These are phyloP conservation scores for Phytopythium delawarense DNA, from an alignment of 352 stramenopile genomes.

Conservation along the genomic window DNA sequence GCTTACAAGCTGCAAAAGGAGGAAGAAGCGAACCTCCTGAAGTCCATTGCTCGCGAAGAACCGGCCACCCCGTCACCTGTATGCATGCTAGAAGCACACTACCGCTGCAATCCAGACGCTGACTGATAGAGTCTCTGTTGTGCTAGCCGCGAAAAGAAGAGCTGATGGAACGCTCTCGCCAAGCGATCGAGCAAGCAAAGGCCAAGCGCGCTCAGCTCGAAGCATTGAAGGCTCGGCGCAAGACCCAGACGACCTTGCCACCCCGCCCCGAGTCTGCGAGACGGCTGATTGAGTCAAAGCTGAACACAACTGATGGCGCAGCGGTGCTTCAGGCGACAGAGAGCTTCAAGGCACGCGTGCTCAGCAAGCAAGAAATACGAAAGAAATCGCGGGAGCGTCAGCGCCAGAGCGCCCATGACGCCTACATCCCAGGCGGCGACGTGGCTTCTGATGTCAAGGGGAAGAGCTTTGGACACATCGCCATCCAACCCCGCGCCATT, in stretches of 20 bases:
- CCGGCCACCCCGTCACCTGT: conserved; percentile 26
- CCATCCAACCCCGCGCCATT: conserved; percentile 56
- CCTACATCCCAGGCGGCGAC: conserved; percentile 42
- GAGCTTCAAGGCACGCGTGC: conserved; percentile 41
- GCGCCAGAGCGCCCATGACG: conserved; percentile 47
- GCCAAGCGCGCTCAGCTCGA: conserved; percentile 43
- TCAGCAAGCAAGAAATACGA: conserved; percentile 45
- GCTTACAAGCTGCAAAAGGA: conserved; percentile 79
- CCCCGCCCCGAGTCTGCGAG: conserved; percentile 30
- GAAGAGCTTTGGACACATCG: conserved; percentile 65
- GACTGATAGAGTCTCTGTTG: neutral
- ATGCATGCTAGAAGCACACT: neutral
- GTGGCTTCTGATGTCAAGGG: conserved; percentile 50
- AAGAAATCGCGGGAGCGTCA: conserved; percentile 27
- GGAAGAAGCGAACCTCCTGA: conserved; percentile 36
- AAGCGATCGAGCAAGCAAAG: conserved; percentile 55
- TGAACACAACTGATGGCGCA: conserved; percentile 7
- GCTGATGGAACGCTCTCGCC: conserved; percentile 41
- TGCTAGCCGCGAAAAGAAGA: conserved; percentile 38
- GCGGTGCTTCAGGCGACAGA: conserved; percentile 42
- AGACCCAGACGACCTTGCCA: conserved; percentile 34
- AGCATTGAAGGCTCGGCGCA: conserved; percentile 28
- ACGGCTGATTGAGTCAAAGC: conserved; percentile 6
- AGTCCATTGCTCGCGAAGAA: conserved; percentile 9
- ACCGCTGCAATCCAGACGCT: neutral